Conservation (phyloP, 2,329 filamentous ascomycete genomes). For the Verticillium tricorpus region DNA sequence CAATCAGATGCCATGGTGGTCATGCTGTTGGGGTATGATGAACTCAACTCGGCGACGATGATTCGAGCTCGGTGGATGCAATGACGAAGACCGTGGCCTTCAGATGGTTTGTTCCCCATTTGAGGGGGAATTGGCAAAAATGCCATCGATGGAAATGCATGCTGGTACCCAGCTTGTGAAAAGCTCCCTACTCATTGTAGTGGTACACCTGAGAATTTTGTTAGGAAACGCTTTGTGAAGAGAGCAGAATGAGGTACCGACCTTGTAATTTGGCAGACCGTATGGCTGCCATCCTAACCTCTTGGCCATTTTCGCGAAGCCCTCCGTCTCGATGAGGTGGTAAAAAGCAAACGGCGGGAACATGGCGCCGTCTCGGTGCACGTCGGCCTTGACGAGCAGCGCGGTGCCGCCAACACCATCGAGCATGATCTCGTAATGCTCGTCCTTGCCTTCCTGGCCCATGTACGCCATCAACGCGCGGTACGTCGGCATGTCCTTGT, state of each 20-base stretch:
- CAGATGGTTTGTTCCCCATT: background rate
- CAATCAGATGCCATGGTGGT: background rate
- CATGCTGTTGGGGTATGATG: background rate
- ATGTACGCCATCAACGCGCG: conserved; percentile 87
- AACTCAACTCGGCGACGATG: background rate
- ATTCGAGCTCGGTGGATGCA: background rate
- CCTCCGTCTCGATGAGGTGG: conserved; percentile 95
- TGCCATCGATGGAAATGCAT: background rate
- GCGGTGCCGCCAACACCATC: conserved; percentile 94
- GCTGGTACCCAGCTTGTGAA: background rate
- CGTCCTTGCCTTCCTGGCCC: conserved; percentile 52
- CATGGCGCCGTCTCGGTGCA: conserved; percentile 97
- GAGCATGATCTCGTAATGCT: conserved; percentile 63
- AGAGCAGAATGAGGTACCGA: conserved; percentile 31
- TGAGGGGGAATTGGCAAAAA: background rate
- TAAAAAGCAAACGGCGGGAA: conserved; percentile 97
- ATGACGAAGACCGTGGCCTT: background rate
- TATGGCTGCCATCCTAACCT: conserved; percentile 79
- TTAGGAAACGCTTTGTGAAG: background rate
- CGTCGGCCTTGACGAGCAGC: conserved; percentile 90
- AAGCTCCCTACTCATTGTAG: conserved; percentile 68
- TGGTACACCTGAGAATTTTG: conserved; percentile 67
- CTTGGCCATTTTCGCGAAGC: conserved; percentile 95
- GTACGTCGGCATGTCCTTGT: conserved; percentile 89
- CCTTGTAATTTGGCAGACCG: conserved; percentile 96